These are phyloP conservation scores for Agastache rugosa DNA, from an alignment of 257 asterid species.

Conservation along the genomic window DNA sequence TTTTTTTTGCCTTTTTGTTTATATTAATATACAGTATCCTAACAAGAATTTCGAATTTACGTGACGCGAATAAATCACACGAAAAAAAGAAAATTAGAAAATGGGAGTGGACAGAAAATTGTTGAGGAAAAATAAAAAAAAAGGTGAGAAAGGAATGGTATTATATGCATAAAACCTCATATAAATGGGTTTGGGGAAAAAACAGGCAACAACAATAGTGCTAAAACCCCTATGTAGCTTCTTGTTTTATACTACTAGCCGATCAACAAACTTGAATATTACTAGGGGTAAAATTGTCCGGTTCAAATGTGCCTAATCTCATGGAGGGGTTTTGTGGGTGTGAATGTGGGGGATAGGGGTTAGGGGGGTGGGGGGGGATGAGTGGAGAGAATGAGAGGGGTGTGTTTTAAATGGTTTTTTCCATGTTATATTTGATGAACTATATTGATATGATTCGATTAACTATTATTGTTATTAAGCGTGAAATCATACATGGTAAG, in stretches of 20 bases:
- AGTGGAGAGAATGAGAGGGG: neutral
- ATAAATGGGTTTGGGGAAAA: slow-evolving; percentile 49
- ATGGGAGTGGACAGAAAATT: neutral
- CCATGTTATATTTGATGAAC: neutral
- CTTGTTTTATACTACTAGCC: slow-evolving; percentile 33
- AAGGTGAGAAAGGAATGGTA: neutral
- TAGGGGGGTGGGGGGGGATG: slow-evolving; percentile 28
- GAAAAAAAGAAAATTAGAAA: slow-evolving; percentile 9
- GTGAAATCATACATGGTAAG: neutral
- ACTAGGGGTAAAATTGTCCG: slow-evolving; percentile 38
- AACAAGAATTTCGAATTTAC: slow-evolving; percentile 38
- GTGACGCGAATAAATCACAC: slow-evolving; percentile 45
- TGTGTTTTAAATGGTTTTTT: neutral
- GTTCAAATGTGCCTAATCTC: slow-evolving; percentile 25
- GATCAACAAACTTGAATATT: slow-evolving; percentile 35
- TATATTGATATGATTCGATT: neutral
- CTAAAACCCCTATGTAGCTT: slow-evolving; percentile 46
- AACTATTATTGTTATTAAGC: neutral
- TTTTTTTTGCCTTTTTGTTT: neutral
- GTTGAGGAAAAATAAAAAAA: neutral
- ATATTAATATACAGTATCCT: slow-evolving; percentile 1
- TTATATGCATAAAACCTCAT: slow-evolving; percentile 50
- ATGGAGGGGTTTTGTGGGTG: slow-evolving; percentile 30
- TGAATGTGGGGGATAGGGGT: neutral
- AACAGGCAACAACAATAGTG: slow-evolving; percentile 27